Conservation (phyloP, 495 filamentous ascomycete species). For the Podospora sp. region DNA sequence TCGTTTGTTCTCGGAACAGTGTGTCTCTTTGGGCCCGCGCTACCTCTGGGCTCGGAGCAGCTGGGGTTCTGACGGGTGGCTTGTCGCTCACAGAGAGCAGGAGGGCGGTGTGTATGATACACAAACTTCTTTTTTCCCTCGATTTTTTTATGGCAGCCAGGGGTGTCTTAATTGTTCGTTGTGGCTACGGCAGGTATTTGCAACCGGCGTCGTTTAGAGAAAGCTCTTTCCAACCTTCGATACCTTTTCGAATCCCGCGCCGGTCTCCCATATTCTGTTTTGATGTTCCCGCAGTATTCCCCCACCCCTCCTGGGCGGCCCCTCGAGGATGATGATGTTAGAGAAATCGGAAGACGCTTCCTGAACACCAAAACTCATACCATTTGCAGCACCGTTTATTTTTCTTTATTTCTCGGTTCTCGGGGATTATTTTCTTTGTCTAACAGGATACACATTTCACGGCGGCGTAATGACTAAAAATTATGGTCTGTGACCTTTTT, state of each 20-base stretch:
- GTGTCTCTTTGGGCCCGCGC: background rate
- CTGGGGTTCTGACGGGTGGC: background rate
- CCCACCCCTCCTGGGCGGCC: background rate
- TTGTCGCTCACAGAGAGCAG: background rate
- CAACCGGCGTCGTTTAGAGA: slow-evolving; percentile 12
- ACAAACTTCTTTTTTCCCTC: slow-evolving; percentile 13
- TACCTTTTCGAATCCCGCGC: background rate
- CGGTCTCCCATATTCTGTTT: background rate
- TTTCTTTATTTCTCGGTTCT: background rate
- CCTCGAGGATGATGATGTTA: background rate
- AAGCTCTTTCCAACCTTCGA: slow-evolving; percentile 1
- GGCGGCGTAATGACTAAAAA: slow-evolving; percentile 15
- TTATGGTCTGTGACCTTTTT: slow-evolving; percentile 6
- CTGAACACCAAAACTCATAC: background rate
- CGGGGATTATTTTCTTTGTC: background rate
- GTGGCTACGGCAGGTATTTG: slow-evolving; percentile 10
- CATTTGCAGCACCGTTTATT: background rate
- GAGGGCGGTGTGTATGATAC: slow-evolving; percentile 20
- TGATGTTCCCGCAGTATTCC: background rate
- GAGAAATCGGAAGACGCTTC: slow-evolving; percentile 5
- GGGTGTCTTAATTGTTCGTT: slow-evolving; percentile 18
- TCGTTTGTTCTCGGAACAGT: background rate
- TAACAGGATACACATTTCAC: slow-evolving; percentile 3
- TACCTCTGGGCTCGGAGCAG: slow-evolving; percentile 5
- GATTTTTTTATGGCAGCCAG: slow-evolving; percentile 16